Evolutionary conservation across 257 asterid genomes (phyloP), one percentile per base, ranked within the genome.

Genomic region (Petunia secreta): DNA sequence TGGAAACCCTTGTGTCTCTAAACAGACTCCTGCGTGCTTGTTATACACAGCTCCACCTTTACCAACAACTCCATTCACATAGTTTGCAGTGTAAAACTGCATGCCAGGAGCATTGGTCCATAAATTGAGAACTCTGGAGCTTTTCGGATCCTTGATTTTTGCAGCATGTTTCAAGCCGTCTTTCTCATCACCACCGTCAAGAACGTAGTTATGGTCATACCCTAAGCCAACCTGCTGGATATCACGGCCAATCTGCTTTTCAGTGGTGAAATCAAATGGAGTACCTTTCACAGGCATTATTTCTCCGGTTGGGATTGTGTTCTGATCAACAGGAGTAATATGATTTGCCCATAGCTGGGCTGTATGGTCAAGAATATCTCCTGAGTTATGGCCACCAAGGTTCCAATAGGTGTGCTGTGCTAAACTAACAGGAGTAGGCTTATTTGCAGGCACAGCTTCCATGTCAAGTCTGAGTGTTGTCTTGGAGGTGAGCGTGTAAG

Each of bases 401-500:
- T 96, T 96, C 99, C 99, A 96, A 52, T 96, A 96, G 4, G 99
- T 96, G 84, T 96, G 99, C 77, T 96, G 98, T 34, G 99, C 98
- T 78, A 96, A 84, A 85, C 84, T 96, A 86, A 96, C 88, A 2
- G 97, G 98, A 9, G 99, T 92, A 6, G 98, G 87, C 84, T 94
- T 96, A 74, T 89, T 87, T 85, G 79, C 83, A 2, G 97, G 94
- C 57, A 90, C 87, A 4, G 98, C 98, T 86, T 89, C 98, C 99
- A 96, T 96, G 88, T 96, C 98, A 4, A 96, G 99, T 81, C 92
- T 88, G 93, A 94, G 74, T 50, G 97, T 84, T 1, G 97, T 91
- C 80, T 90, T 91, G 39, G 96, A 88, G 41, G 90, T 83, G 55
- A 96, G 98, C 0, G 97, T 89, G 64, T 96, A 94, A 0, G 96